phyloP scores from a whole-genome alignment of 345 rosid species.

The Eucalyptus grandis region DNA sequence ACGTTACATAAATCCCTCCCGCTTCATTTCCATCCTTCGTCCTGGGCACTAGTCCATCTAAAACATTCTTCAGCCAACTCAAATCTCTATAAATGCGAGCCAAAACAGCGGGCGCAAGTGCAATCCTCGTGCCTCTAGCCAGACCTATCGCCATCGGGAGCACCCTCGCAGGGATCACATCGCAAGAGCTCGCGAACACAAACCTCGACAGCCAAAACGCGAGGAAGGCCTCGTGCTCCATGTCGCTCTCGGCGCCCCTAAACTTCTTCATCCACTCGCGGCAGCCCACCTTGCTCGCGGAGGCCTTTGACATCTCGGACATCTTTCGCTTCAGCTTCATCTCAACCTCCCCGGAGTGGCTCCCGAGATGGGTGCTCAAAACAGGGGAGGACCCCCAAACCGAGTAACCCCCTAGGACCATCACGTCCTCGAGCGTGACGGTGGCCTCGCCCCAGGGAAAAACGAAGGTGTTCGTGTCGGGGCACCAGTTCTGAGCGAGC shows the following conservation, averaged over 20 bases:
- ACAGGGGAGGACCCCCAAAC: slow-evolving; percentile 23
- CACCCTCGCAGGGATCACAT: background rate
- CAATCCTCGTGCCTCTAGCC: slow-evolving; percentile 26
- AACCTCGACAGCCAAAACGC: slow-evolving; percentile 19
- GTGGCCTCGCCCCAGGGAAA: slow-evolving; percentile 52
- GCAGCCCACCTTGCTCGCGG: background rate
- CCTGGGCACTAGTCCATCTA: background rate
- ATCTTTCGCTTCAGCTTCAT: background rate
- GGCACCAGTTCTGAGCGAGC: slow-evolving; percentile 36
- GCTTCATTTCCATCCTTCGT: background rate
- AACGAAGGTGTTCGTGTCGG: slow-evolving; percentile 26
- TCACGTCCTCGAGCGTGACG: slow-evolving; percentile 32
- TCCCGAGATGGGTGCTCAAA: slow-evolving; percentile 1
- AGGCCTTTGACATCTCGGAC: background rate
- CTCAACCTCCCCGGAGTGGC: background rate
- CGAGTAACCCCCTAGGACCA: slow-evolving; percentile 25
- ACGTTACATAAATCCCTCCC: background rate
- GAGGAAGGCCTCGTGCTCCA: slow-evolving; percentile 42
- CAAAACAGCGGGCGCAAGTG: slow-evolving; percentile 31
- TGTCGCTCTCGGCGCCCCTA: slow-evolving; percentile 1
- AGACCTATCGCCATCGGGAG: slow-evolving; percentile 12
- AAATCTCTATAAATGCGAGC: slow-evolving; percentile 26
- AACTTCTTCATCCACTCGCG: slow-evolving; percentile 1
- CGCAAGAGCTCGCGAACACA: background rate
- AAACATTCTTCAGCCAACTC: background rate